These are phyloP conservation scores for Pilaira anomala DNA, from an alignment of 192 early-diverging fungal species.

Conservation along the genomic window DNA sequence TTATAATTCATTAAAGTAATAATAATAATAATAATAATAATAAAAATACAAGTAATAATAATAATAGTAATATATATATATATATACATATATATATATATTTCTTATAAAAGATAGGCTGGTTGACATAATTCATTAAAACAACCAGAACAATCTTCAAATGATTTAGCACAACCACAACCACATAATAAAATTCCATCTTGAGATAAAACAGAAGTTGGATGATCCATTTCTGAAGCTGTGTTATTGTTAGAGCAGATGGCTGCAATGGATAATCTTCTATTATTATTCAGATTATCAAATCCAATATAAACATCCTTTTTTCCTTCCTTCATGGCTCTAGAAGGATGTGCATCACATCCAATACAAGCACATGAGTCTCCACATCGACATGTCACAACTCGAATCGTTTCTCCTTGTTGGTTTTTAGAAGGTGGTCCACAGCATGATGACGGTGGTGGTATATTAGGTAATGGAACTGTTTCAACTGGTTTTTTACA, in stretches of 20 bases:
- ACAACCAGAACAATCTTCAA: conserved; percentile 52
- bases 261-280: background rate
- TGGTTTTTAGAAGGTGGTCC: conserved; percentile 9
- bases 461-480: background rate
- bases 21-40: background rate
- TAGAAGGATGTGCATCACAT: conserved; percentile 37
- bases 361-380: conserved; percentile 36
- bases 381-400: conserved; percentile 42
- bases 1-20: background rate
- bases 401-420: conserved; percentile 17
- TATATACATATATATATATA: background rate
- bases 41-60: too few species aligned
- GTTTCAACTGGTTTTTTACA: background rate
- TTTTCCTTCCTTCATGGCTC: conserved; percentile 21
- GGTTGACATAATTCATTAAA: conserved; percentile 48
- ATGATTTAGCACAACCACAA: conserved; percentile 56
- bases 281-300: background rate
- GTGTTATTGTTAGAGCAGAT: background rate
- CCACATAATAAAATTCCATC: conserved; percentile 55
- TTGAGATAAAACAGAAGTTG: conserved; percentile 32
- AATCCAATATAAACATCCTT: conserved; percentile 22
- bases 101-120: background rate
- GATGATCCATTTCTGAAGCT: conserved; percentile 1
- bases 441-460: conserved; percentile 19
- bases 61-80: background rate